Conservation (phyloP, 106 monocot genomes). For the Dendrobium chrysotoxum region DNA sequence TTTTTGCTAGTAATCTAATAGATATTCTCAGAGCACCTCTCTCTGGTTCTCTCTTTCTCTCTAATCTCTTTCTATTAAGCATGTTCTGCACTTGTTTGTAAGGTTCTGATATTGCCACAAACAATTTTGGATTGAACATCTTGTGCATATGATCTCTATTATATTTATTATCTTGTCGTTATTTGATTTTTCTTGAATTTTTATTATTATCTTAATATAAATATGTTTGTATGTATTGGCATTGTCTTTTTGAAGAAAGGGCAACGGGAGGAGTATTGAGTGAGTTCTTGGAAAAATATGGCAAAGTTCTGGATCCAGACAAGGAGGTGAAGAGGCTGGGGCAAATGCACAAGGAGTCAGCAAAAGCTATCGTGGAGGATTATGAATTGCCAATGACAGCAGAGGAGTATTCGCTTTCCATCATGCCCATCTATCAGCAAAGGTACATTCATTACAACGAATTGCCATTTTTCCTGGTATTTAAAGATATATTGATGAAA, state of each 20-base stretch:
- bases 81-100: too few species aligned
- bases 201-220: too few species aligned
- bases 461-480: neutral
- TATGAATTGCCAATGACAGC: constrained; percentile 39
- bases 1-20: too few species aligned
- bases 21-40: too few species aligned
- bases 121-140: too few species aligned
- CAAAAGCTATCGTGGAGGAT: constrained; percentile 42
- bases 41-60: too few species aligned
- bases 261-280: constrained; percentile 34
- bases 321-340: constrained; percentile 61
- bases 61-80: too few species aligned
- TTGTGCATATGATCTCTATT: neutral
- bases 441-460: constrained; percentile 12
- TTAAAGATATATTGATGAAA: neutral
- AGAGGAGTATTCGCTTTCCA: constrained; percentile 36
- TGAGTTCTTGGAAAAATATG: constrained; percentile 49
- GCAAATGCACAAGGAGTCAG: constrained; percentile 49
- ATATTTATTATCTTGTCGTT: neutral
- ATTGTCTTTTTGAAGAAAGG: constrained; percentile 26
- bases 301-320: constrained; percentile 33
- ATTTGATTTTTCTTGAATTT: too few species aligned
- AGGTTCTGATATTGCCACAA: too few species aligned
- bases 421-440: constrained; percentile 43
- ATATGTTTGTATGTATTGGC: neutral